These are phyloP conservation scores for Pelargonium cotyledonis DNA, from an alignment of 441 rosid genomes.

Conservation along the genomic window DNA sequence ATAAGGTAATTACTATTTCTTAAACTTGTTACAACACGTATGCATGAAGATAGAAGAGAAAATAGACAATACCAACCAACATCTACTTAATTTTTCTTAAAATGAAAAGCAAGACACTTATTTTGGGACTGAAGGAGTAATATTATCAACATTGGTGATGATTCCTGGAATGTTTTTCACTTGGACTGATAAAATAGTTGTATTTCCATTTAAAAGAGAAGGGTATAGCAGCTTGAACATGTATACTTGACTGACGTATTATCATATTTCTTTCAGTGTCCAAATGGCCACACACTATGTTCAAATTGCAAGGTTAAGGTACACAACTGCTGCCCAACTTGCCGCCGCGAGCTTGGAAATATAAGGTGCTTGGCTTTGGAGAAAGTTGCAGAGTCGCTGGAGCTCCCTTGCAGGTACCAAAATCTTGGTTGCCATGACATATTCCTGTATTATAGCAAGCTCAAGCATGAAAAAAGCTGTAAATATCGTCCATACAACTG, in stretches of 20 bases:
- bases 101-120: too few relatives aligned
- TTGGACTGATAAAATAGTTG: too few relatives aligned
- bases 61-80: too few relatives aligned
- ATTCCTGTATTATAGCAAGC: constrained; percentile 63
- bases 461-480: constrained; percentile 71
- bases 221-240: neutral
- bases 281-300: constrained; percentile 78
- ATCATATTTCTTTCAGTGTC: constrained; percentile 41
- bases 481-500: constrained; percentile 60
- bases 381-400: constrained; percentile 70
- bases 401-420: constrained; percentile 71
- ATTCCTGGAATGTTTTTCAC: too few relatives aligned
- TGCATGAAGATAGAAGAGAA: too few relatives aligned
- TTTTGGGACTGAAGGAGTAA: too few relatives aligned
- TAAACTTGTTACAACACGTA: too few relatives aligned
- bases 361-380: constrained; percentile 80
- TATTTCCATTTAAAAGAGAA: too few relatives aligned
- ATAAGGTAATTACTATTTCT: too few relatives aligned
- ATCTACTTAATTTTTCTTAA: too few relatives aligned
- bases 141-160: too few relatives aligned
- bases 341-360: constrained; percentile 72
- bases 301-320: constrained; percentile 61
- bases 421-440: constrained; percentile 60
- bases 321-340: constrained; percentile 70
- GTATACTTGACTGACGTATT: neutral